phyloP scores from a whole-genome alignment of 192 early-diverging fungal species.

The Coemansia sp. region DNA sequence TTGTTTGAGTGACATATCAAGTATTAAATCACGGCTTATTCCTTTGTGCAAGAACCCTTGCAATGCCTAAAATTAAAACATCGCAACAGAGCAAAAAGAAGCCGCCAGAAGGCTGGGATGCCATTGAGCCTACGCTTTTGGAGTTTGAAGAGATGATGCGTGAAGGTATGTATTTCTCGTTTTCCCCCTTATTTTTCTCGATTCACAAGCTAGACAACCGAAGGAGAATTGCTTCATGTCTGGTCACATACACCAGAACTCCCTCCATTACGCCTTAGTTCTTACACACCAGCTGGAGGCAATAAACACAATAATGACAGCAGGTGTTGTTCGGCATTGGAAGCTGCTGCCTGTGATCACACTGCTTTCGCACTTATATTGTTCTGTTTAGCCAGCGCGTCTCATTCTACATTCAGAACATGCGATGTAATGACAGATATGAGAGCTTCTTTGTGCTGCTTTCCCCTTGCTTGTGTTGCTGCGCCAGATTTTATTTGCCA shows the following conservation, averaged over 20 bases:
- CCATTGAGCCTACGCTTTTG: slow-evolving; percentile 88
- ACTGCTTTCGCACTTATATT: not conserved
- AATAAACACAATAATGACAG: too few species aligned
- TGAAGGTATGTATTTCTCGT: slow-evolving; percentile 59
- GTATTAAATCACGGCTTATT: not conserved
- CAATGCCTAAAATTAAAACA: slow-evolving; percentile 78
- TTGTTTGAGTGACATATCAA: not conserved
- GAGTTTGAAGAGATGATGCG: slow-evolving; percentile 95
- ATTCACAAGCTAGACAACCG: too few species aligned
- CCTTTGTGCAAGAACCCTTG: not conserved
- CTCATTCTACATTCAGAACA: not conserved
- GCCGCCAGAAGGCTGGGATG: slow-evolving; percentile 94
- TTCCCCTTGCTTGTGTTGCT: not conserved
- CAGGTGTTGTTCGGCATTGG: not conserved
- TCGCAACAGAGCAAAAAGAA: slow-evolving; percentile 69
- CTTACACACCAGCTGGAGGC: not conserved
- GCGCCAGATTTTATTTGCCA: not conserved
- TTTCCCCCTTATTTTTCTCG: not conserved
- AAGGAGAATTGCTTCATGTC: too few species aligned
- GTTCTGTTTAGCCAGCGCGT: slow-evolving; percentile 4
- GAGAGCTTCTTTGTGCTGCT: not conserved
- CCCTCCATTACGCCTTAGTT: not conserved
- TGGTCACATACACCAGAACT: too few species aligned
- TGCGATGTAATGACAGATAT: not conserved
- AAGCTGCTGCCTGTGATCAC: not conserved